Percentiles rank a stretch among this genome's conserved stretches.
These are phyloP conservation scores for Kwoniella dejecticola DNA, from an alignment of 768 basidiomycete genomes.

Conservation along the genomic window DNA sequence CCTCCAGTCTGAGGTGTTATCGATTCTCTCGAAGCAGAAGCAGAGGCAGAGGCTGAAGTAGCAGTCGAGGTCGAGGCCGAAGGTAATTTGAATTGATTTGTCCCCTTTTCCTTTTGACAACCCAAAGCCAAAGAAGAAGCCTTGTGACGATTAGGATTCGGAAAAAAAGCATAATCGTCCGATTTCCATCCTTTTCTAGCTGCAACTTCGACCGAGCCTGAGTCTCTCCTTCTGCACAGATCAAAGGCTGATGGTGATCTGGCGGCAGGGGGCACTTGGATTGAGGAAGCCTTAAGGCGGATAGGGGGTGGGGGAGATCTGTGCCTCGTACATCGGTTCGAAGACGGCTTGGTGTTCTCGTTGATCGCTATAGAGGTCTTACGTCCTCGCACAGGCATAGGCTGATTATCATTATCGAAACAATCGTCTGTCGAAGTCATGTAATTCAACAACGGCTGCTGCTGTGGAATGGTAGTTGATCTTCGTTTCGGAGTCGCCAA, in stretches of 20 bases:
- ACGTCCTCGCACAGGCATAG: conserved; percentile 2
- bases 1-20: no score
- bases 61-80: background rate
- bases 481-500: conserved; percentile 11
- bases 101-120: background rate
- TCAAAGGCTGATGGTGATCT: conserved; percentile 19
- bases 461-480: background rate
- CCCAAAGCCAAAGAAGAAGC: no score
- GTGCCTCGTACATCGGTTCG: conserved; percentile 18
- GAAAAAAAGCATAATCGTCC: conserved; percentile 24
- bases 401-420: background rate
- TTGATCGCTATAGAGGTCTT: conserved; percentile 20
- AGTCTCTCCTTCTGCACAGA: conserved; percentile 19
- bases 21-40: no score
- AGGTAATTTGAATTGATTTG: conserved; percentile 6
- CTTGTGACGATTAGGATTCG: no score
- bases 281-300: background rate
- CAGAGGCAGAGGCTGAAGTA: no score
- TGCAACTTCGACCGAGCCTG: background rate
- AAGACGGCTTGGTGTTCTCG: conserved; percentile 17
- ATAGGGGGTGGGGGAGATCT: conserved; percentile 20
- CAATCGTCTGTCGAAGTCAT: conserved; percentile 17
- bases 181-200: conserved; percentile 20
- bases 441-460: background rate
- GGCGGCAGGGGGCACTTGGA: conserved; percentile 19